Percentiles rank a stretch among this genome's conserved stretches.
These are phyloP conservation scores for Tubosaeta sp. DNA, from an alignment of 768 basidiomycete species.

Conservation along the genomic window DNA sequence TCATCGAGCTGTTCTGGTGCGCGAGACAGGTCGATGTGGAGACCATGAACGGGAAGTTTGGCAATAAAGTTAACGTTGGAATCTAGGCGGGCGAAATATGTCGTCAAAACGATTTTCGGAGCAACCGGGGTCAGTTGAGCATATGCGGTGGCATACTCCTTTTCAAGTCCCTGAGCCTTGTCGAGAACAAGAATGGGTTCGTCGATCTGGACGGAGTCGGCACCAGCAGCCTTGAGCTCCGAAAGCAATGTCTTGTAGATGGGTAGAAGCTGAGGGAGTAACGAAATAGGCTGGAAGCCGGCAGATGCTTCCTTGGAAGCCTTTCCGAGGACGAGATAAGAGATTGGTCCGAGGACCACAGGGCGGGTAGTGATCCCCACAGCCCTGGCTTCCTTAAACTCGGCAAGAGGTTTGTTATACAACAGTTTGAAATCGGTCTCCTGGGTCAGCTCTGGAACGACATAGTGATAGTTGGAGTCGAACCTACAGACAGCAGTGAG, in stretches of 20 bases:
- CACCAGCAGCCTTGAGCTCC: constrained; percentile 91
- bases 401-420: constrained; percentile 92
- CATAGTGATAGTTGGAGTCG: constrained; percentile 98
- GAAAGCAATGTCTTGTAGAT: constrained; percentile 87
- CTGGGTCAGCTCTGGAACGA: constrained; percentile 94
- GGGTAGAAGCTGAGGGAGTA: constrained; percentile 85
- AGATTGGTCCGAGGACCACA: constrained; percentile 91
- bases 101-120: constrained; percentile 91
- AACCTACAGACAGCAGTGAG: constrained; percentile 53
- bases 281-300: constrained; percentile 86
- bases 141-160: constrained; percentile 79
- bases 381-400: constrained; percentile 92
- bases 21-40: constrained; percentile 96
- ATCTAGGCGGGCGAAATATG: constrained; percentile 96
- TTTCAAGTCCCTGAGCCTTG: constrained; percentile 67
- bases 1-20: constrained; percentile 85
- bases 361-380: constrained; percentile 89
- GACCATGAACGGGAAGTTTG: constrained; percentile 88
- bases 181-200: constrained; percentile 97
- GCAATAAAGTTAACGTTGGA: constrained; percentile 83
- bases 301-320: constrained; percentile 76
- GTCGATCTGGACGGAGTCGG: constrained; percentile 92
- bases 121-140: constrained; percentile 74
- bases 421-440: constrained; percentile 90
- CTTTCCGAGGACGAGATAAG: constrained; percentile 94